These are phyloP conservation scores for Persicaria tinctoria DNA, from an alignment of 148 eudicot species.

Conservation along the genomic window DNA sequence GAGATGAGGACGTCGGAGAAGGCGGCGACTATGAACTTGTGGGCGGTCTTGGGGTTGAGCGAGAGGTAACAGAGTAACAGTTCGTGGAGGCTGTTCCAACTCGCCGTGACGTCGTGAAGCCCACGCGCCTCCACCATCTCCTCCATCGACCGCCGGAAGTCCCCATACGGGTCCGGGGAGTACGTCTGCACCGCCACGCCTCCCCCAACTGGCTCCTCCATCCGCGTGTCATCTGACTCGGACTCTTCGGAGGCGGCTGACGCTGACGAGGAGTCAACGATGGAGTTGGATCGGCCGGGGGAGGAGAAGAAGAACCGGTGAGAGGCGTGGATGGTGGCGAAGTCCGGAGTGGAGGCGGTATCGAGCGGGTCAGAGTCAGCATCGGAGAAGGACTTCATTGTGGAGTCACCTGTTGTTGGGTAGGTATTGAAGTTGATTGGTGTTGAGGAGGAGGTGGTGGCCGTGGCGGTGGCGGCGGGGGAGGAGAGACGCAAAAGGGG, in stretches of 20 bases:
- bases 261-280: not conserved
- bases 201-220: slow-evolving; percentile 12
- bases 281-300: slow-evolving; percentile 5
- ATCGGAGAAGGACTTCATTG: not conserved
- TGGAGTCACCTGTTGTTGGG: no score
- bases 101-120: slow-evolving; percentile 13
- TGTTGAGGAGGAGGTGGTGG: not conserved
- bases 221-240: no score
- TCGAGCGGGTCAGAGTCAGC: not conserved
- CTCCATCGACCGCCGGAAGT: slow-evolving; percentile 63
- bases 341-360: not conserved
- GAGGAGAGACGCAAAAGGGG: not conserved
- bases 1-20: slow-evolving; percentile 12
- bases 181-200: slow-evolving; percentile 45
- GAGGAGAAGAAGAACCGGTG: slow-evolving; percentile 7
- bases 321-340: not conserved
- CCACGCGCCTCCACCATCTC: slow-evolving; percentile 65
- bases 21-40: slow-evolving; percentile 10
- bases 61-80: slow-evolving; percentile 12
- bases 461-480: not conserved
- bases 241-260: not conserved
- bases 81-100: slow-evolving; percentile 13
- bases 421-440: no score
- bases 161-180: slow-evolving; percentile 57
- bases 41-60: not conserved